Percentiles rank a stretch among this genome's conserved stretches.
Evolutionary conservation across 768 basidiomycete species (phyloP).

Genomic region (Lactarius deliciosus): DNA sequence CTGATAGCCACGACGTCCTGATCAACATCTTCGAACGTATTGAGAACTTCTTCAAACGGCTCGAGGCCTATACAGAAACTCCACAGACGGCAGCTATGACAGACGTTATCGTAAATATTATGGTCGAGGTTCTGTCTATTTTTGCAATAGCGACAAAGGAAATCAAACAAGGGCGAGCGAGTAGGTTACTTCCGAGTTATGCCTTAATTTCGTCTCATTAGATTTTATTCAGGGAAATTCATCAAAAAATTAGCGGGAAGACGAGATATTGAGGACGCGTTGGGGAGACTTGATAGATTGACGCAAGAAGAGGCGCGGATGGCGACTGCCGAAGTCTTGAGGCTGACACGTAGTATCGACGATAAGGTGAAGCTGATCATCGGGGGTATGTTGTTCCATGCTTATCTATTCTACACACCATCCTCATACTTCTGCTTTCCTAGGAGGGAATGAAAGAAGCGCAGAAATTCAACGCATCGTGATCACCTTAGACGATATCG

Average conservation of each 20-base stretch:
- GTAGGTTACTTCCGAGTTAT: background rate
- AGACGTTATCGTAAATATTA: background rate
- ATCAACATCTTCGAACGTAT: background rate
- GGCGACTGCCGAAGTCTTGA: slow-evolving; percentile 1
- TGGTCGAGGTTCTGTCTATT: slow-evolving; percentile 3
- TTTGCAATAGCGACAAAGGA: background rate
- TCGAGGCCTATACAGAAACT: background rate
- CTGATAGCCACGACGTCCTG: background rate
- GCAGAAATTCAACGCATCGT: background rate
- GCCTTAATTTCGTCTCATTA: background rate
- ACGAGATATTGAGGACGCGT: background rate
- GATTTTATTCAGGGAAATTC: background rate
- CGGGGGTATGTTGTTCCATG: background rate
- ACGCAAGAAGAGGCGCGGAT: background rate
- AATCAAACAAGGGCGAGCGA: background rate
- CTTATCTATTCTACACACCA: background rate
- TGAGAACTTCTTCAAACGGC: slow-evolving; percentile 1
- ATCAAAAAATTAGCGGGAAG: background rate
- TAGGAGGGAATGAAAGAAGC: background rate
- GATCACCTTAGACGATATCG: no score
- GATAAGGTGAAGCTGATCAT: no score
- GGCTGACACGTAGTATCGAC: background rate
- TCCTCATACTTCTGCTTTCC: background rate
- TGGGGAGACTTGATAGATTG: background rate
- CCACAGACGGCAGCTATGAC: background rate